Evolutionary conservation across 148 eudicot species (phyloP).

Genomic region (Heliamphora exappendiculata): DNA sequence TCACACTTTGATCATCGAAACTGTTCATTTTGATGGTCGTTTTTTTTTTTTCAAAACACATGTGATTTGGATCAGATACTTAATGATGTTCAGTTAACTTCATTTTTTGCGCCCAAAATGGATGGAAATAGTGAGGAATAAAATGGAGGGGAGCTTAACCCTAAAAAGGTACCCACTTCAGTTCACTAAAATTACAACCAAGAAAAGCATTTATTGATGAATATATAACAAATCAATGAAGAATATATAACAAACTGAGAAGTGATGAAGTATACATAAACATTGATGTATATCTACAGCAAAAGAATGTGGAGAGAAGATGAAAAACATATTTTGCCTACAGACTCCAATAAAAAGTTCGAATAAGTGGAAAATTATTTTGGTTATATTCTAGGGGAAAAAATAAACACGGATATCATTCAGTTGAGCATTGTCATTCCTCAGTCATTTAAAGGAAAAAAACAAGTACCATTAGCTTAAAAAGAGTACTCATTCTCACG

Average conservation of each 20-base stretch:
- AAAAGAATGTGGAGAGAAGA: neutral
- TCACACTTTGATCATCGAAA: too few species aligned
- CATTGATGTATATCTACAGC: neutral
- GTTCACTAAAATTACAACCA: neutral
- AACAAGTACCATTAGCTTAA: too few species aligned
- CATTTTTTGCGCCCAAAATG: too few species aligned
- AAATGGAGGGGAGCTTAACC: neutral
- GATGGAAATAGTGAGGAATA: too few species aligned
- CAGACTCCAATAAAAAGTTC: neutral
- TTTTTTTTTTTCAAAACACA: too few species aligned
- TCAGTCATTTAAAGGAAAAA: too few species aligned
- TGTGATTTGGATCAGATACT: too few species aligned
- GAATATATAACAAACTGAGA: neutral
- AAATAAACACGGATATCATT: neutral
- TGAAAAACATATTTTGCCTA: neutral
- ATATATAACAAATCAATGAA: neutral
- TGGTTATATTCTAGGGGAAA: neutral
- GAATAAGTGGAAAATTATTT: neutral
- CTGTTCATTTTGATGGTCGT: too few species aligned
- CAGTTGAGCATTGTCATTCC: too few species aligned
- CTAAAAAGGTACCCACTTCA: neutral
- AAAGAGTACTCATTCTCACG: too few species aligned
- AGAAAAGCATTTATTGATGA: neutral
- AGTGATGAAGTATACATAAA: neutral
- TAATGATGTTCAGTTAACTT: neutral